Evolutionary conservation across 140 eudicot species (phyloP).

Genomic region (Stevia rebaudiana): DNA sequence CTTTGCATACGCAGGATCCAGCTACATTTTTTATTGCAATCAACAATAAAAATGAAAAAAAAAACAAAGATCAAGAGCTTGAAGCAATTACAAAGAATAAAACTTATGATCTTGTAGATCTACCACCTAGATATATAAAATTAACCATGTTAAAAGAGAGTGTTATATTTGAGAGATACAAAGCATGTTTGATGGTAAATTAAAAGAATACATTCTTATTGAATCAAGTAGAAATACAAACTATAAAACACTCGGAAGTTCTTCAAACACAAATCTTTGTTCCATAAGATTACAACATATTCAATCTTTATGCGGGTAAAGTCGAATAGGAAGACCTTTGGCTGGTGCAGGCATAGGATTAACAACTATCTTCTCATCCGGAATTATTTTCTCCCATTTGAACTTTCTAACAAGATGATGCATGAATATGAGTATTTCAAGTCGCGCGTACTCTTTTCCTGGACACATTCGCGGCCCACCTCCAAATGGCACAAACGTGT

Average conservation of each 20-base stretch:
- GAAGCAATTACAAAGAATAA: no score
- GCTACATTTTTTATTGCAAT: no score
- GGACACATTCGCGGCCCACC: constrained; percentile 78
- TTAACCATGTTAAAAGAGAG: no score
- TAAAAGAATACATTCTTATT: not conserved
- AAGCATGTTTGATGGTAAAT: not conserved
- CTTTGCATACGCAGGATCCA: no score
- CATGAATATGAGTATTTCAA: constrained; percentile 67
- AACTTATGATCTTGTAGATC: no score
- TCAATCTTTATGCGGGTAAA: constrained; percentile 39
- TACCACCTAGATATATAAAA: no score
- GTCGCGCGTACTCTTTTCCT: constrained; percentile 65
- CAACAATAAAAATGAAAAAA: no score
- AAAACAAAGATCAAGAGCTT: no score
- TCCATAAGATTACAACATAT: not conserved
- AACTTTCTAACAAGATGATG: constrained; percentile 57
- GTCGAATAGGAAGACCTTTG: constrained; percentile 55
- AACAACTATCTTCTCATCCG: constrained; percentile 48
- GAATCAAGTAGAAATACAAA: not conserved
- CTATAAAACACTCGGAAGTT: not conserved
- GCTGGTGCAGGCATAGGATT: constrained; percentile 60
- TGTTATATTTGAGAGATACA: no score
- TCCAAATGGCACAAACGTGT: constrained; percentile 66
- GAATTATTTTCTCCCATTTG: constrained; percentile 48
- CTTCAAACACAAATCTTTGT: not conserved